Base-by-base conservation (phyloP, 306 rosid genomes). In the Mimosa bimucronata region DNA sequence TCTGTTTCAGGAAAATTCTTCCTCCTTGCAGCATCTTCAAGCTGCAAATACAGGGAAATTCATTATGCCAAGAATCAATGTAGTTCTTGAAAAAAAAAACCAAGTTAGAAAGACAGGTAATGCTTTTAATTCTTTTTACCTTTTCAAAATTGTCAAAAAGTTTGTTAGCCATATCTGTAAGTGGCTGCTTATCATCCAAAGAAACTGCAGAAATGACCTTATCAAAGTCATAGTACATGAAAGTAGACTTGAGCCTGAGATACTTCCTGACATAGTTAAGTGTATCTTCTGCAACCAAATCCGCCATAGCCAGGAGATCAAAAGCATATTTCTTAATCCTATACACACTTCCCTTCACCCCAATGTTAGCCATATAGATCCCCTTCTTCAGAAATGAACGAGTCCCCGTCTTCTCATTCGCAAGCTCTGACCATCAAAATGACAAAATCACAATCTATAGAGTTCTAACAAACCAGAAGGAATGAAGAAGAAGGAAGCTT, bases 261-360 rank as follows among this genome's bases (percentile, higher is more conserved):
- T 89, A 95, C 86, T 78, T 90, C 79, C 91, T 87, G 31, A 93
- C 99, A 82, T 91, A 96, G 79, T 89, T 90, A 52, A 96, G 80
- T 57, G 90, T 90, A 77, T 89, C 97, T 88, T 82, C 87, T 44
- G 85, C 87, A 16, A 93, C 48, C 86, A 96, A 88, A 88, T 90
- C 97, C 2, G 92, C 91, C 97, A 95, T 89, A 18, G 98, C 92
- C 57, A 93, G 79, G 66, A 93, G 98, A 90, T 93, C 99, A 84
- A 91, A 93, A 0, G 98, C 87, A 74, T 71, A 85, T 42, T 83
- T 91, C 86, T 87, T 95, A 11, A 93, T 86, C 87, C 99, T 91
- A 25, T 72, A 86, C 77, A 81, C 89, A 23, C 97, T 92, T 73
- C 92, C 97, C 83, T 86, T 86, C 14, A 77, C 82, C 44, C 96